phyloP scores from a whole-genome alignment of 345 rosid species.

The Eucalyptus victrix region DNA sequence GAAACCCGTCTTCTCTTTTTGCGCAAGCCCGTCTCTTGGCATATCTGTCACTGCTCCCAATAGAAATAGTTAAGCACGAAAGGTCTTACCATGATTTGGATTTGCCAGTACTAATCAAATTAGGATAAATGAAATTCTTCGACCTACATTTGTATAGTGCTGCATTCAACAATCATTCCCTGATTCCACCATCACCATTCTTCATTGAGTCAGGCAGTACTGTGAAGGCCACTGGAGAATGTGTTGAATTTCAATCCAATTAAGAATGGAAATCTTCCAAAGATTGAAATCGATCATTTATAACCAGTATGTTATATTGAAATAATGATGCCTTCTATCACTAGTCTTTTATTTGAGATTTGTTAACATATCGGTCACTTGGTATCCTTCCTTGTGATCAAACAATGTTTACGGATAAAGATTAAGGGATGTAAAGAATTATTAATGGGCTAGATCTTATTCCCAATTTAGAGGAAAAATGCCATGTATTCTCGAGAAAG shows the following conservation, averaged over 20 bases:
- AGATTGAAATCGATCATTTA: too few relatives aligned
- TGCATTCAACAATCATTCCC: too few relatives aligned
- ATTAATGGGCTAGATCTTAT: not conserved
- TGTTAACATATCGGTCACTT: not conserved
- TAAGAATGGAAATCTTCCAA: too few relatives aligned
- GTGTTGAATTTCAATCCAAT: not conserved
- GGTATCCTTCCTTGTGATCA: not conserved
- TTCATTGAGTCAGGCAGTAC: too few relatives aligned
- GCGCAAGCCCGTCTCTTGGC: not conserved
- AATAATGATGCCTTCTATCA: too few relatives aligned
- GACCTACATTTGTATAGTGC: not conserved
- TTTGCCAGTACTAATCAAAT: not conserved
- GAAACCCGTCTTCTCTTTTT: not conserved
- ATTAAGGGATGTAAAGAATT: not conserved
- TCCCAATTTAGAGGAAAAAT: not conserved
- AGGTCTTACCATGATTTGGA: not conserved
- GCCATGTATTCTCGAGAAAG: not conserved
- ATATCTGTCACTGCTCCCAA: not conserved
- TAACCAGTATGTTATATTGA: not conserved
- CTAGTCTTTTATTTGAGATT: not conserved
- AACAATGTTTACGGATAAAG: not conserved
- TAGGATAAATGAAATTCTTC: not conserved
- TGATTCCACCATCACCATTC: too few relatives aligned
- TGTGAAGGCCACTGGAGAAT: not conserved
- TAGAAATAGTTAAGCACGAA: not conserved